Evolutionary conservation across 176 grass and related monocot species (phyloP).

Genomic region (Zea luxurians): DNA sequence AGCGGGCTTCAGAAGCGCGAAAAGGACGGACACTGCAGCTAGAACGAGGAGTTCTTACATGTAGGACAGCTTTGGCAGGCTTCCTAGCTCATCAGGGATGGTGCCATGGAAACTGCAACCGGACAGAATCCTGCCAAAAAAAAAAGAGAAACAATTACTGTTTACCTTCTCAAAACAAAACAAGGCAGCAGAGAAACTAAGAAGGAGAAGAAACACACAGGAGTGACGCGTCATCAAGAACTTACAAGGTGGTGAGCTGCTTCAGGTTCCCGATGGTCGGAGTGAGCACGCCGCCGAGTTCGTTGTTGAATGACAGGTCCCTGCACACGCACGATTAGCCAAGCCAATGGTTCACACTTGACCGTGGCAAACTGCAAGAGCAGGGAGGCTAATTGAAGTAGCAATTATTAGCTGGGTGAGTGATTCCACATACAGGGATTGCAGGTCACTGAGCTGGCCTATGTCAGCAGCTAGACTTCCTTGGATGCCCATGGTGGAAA

Average conservation of each 20-base stretch:
- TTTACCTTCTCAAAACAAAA: neutral
- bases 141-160: conserved; percentile 1
- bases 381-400: neutral
- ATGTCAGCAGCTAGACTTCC: conserved; percentile 70
- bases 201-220: neutral
- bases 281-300: conserved; percentile 57
- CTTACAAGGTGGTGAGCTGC: conserved; percentile 82
- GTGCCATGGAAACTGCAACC: conserved; percentile 79
- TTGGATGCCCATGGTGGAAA: conserved; percentile 83
- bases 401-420: neutral
- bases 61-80: conserved; percentile 56
- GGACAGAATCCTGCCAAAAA: conserved; percentile 69
- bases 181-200: neutral
- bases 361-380: conserved; percentile 21
- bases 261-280: conserved; percentile 69
- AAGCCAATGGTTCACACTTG: neutral
- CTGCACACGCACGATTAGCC: conserved; percentile 37
- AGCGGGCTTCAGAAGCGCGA: neutral
- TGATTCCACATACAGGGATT: conserved; percentile 63
- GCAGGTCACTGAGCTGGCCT: conserved; percentile 63
- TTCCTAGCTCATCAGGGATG: conserved; percentile 74
- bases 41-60: conserved; percentile 53
- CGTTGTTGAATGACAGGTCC: conserved; percentile 76
- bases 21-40: neutral
- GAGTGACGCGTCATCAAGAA: neutral